Evolutionary conservation across 2,329 filamentous ascomycete species (phyloP), one percentile per base, ranked within the genome.

Genomic region (Fusarium sp.): DNA sequence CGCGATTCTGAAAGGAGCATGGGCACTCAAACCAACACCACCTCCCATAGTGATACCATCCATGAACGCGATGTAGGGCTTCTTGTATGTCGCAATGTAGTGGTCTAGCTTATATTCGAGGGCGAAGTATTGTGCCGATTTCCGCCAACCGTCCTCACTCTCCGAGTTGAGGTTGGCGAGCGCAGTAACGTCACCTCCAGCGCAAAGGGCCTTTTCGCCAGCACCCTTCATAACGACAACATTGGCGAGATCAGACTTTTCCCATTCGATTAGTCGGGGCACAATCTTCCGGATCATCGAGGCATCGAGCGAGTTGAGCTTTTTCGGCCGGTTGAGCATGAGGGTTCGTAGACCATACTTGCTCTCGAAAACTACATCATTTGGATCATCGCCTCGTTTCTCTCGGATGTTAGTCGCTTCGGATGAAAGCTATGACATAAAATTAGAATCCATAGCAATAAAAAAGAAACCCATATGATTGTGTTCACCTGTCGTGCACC

Each of bases 11-110:
- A 99, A 95, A 7, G 96, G 97, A 6, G 96, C 95, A 83, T 99
- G 97, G 58, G 97, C 90, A 82, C 93, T 97, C 63, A 99, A 89
- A 12, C 96, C 96, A 59, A 98, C 96, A 74, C 96, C 96, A 62
- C 96, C 96, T 62, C 96, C 96, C 96, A 99, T 99, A 58, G 97
- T 99, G 82, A 97, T 93, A 67, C 96, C 96, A 79, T 99, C 96
- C 92, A 99, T 97, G 80, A 98, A 93, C 36, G 96, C 93, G 58
- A 99, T 90, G 79, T 96, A 97, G 0, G 96, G 96, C 85, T 98
- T 99, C 70, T 86, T 81, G 85, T 97, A 98, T 41, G 95, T 98
- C 28, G 96, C 93, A 80, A 99, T 97, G 76, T 95, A 87, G 83
- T 99, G 96, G 81, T 99, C 93, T 71, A 99, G 91, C 85, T 94